Conservation (phyloP, 805 yeast species). For the Lipomyces spencermartinsiae region DNA sequence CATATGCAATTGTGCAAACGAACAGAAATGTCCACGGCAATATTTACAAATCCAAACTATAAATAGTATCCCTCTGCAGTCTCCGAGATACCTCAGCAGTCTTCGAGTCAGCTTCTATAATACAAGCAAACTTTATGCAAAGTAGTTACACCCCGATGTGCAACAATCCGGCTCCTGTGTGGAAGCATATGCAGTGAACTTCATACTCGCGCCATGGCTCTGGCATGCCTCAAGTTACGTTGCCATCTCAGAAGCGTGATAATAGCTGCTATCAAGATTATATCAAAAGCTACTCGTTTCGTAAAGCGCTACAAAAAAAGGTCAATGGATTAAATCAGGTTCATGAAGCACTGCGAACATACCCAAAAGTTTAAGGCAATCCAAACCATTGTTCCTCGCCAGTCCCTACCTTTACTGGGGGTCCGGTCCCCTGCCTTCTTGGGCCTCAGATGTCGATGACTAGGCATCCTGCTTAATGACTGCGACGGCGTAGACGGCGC, state of each 20-base stretch:
- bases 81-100: not conserved
- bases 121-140: not conserved
- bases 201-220: not conserved
- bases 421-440: not conserved
- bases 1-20: not conserved
- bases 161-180: too few species aligned
- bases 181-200: not conserved
- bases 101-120: too few species aligned
- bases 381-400: not conserved
- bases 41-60: not conserved
- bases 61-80: not conserved
- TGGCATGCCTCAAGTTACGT: conserved; percentile 11
- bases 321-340: not conserved
- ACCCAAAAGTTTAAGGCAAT: conserved; percentile 1
- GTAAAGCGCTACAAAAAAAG: conserved; percentile 5
- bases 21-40: not conserved
- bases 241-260: conserved; percentile 22
- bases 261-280: conserved; percentile 5
- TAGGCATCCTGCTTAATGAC: conserved; percentile 17
- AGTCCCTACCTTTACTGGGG: not conserved
- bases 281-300: conserved; percentile 15
- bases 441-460: not conserved
- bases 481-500: conserved; percentile 26
- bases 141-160: too few species aligned
- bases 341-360: not conserved